Base-by-base conservation (phyloP, 169 alveolate species). In the Plasmodium knowlesi region DNA sequence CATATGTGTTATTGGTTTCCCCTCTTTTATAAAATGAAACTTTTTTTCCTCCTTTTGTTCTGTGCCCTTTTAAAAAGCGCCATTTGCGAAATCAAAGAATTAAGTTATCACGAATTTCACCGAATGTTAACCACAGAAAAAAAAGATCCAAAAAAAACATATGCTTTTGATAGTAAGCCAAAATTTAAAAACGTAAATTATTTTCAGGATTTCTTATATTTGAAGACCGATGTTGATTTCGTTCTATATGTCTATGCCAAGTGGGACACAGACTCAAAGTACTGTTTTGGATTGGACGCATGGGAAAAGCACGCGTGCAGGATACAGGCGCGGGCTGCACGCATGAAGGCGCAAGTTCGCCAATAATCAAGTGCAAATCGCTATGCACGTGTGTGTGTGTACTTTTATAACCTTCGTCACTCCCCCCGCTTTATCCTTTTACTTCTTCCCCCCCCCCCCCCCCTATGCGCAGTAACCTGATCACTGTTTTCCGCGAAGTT, bases 221-320 rank as follows among this genome's bases (percentile, higher is more conserved):
- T 90, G 83, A 67, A 90, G 34, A 90, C 94, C 37, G 61, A 79
- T 22, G 74, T 80, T 16, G 94, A 90, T 57, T 90, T 90, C 73
- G 91, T 90, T 67, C 78, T 90, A 30, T 90, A 90, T 81, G 79
- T 90, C 25, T 90, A 81, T 90, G 94, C 94, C n/a, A 90, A 90
- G 67, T 90, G 94, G 94, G 92, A 90, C 57, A 37, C 90, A 5
- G 94, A 90, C 53, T 90, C 94, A 19, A 90, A 90, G 94, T 90
- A 82, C 76, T 70, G 25, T 22, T 39, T 34, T 30, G 3, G 57
- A n/a, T 39, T 9, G 6, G 19, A 10, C 41, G 14, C 30, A 34
- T 32, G 28, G 50, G 50, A 28, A 12, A 76, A 28, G 39, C 39
- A 32, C 39, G 3, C 39, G 39, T 3, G 39, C 39, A 3, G 39